Percentiles rank a stretch among this genome's conserved stretches.
These are phyloP conservation scores for Monosporascus sp. DNA, from an alignment of 2,329 filamentous ascomycete species.

Conservation along the genomic window DNA sequence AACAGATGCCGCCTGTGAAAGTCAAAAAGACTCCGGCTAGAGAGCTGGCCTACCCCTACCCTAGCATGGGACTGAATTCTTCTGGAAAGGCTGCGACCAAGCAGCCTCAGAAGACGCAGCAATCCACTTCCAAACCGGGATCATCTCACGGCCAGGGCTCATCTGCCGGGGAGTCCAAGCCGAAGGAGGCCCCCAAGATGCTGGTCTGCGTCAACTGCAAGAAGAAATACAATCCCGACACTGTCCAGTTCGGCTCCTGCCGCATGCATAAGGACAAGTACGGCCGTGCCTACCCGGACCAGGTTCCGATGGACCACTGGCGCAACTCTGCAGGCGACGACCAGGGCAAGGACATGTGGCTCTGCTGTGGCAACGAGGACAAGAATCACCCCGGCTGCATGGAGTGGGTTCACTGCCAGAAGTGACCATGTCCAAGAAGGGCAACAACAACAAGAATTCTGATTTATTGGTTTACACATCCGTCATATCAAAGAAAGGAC, in stretches of 20 bases:
- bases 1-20: no score
- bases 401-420: constrained; percentile 47
- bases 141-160: no score
- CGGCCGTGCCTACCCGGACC: not conserved
- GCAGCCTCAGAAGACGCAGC: no score
- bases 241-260: not conserved
- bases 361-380: not conserved
- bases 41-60: no score
- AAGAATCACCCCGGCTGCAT: not conserved
- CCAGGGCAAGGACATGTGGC: not conserved
- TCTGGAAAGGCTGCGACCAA: no score
- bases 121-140: no score
- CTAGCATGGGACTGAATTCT: no score
- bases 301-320: not conserved
- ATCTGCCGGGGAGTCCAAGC: no score
- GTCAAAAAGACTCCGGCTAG: no score
- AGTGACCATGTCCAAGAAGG: constrained; percentile 34
- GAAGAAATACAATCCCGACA: not conserved
- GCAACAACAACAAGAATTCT: no score
- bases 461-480: no score
- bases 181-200: not conserved
- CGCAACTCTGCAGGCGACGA: not conserved
- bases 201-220: not conserved
- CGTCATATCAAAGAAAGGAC: no score
- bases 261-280: not conserved